Percentiles rank a stretch among this genome's conserved stretches.
Conservation (phyloP, 495 filamentous ascomycete species). For the Penicillium angulare region DNA sequence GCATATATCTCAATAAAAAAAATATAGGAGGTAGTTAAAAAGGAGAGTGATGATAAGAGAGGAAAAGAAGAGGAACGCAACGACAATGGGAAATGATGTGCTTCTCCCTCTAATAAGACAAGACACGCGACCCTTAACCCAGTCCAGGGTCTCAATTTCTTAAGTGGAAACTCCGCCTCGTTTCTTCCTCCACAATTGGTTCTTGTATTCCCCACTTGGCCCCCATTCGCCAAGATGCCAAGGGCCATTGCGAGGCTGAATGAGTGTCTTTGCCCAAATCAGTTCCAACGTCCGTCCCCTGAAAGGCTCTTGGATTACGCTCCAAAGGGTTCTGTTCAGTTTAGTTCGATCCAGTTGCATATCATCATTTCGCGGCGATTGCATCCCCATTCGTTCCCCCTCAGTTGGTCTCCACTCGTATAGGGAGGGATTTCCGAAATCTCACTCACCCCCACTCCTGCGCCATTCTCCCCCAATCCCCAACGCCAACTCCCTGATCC, state of each 20-base stretch:
- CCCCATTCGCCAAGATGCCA: not conserved
- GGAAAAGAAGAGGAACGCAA: not conserved
- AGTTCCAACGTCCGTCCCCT: too few species aligned
- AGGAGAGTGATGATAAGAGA: not conserved
- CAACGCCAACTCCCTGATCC: not conserved
- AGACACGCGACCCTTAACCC: conserved; percentile 5
- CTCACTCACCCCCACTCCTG: too few species aligned
- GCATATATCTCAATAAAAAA: too few species aligned
- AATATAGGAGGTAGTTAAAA: too few species aligned
- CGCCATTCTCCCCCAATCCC: too few species aligned
- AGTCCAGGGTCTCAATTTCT: not conserved
- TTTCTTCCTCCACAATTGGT: not conserved
- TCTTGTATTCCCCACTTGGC: not conserved
- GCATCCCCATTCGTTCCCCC: not conserved
- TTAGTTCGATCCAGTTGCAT: too few species aligned
- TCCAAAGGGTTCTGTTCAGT: too few species aligned
- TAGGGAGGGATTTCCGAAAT: not conserved
- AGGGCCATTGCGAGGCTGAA: not conserved
- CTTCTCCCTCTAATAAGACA: not conserved
- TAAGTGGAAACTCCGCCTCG: not conserved
- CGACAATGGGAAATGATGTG: not conserved
- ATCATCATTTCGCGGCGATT: too few species aligned
- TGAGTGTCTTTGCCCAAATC: not conserved
- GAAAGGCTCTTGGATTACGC: too few species aligned
- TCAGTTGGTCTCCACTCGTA: not conserved